phyloP scores from a whole-genome alignment of 306 rosid species.

The Trifolium pratense region DNA sequence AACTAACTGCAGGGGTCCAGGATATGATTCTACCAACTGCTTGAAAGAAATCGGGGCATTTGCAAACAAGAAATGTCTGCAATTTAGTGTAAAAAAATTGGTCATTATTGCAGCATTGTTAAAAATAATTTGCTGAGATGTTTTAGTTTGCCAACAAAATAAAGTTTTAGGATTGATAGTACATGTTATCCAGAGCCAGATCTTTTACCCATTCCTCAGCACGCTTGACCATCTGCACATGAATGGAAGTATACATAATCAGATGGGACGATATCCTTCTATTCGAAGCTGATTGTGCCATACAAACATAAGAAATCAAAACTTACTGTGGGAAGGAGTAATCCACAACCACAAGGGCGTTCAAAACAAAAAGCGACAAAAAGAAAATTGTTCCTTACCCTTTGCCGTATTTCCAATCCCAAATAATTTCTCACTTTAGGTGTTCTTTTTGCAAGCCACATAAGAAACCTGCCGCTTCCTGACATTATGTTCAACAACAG shows the following conservation, averaged over 20 bases:
- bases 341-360: conserved; percentile 30
- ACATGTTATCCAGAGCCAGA: conserved; percentile 77
- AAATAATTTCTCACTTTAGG: conserved; percentile 65
- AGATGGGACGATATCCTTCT: conserved; percentile 2
- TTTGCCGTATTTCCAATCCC: conserved; percentile 88
- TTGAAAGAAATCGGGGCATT: conserved; percentile 85
- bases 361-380: conserved; percentile 34
- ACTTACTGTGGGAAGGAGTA: conserved; percentile 29
- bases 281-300: conserved; percentile 27
- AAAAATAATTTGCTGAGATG: background rate
- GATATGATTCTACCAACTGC: conserved; percentile 72
- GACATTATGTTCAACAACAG: conserved; percentile 40
- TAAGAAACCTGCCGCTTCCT: conserved; percentile 92
- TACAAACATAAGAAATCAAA: conserved; percentile 36
- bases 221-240: conserved; percentile 79
- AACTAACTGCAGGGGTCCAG: conserved; percentile 80
- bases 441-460: conserved; percentile 85
- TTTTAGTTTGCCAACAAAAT: conserved; percentile 36
- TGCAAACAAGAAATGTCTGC: conserved; percentile 86
- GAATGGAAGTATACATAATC: conserved; percentile 31
- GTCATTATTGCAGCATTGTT: conserved; percentile 20
- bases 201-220: conserved; percentile 85
- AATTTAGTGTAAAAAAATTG: conserved; percentile 38
- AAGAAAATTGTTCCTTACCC: conserved; percentile 50
- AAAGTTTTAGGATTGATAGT: conserved; percentile 46